A percentile compares a stretch with the other conserved stretches of the same genome.
phyloP scores from a whole-genome alignment of 176 grass and related monocot genomes.

The Oryza coarctata region DNA sequence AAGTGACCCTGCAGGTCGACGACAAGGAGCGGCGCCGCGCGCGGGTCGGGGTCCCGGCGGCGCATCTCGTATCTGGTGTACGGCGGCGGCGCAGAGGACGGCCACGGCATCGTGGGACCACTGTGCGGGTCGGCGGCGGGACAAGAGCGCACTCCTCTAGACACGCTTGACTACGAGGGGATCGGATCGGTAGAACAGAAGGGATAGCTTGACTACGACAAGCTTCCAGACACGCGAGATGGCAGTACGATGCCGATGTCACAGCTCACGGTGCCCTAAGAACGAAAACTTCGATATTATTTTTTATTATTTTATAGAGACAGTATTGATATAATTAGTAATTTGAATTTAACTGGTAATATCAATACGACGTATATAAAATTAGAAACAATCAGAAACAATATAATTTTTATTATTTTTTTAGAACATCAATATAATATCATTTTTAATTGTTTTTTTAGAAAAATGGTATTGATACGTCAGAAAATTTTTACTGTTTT shows the following conservation, averaged over 20 bases:
- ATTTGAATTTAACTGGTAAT: too few relatives aligned
- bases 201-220: not conserved
- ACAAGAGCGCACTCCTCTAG: not conserved
- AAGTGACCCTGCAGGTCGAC: slow-evolving; percentile 75
- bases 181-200: not conserved
- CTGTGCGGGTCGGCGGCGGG: not conserved
- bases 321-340: too few relatives aligned
- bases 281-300: too few relatives aligned
- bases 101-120: slow-evolving; percentile 5
- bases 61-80: slow-evolving; percentile 58
- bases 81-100: not conserved
- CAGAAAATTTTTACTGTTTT: too few relatives aligned
- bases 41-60: slow-evolving; percentile 46
- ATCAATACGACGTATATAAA: too few relatives aligned
- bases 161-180: not conserved
- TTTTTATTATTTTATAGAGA: too few relatives aligned
- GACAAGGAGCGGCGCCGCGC: slow-evolving; percentile 53
- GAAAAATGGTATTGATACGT: too few relatives aligned
- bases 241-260: not conserved
- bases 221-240: not conserved
- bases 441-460: too few relatives aligned
- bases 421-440: too few relatives aligned
- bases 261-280: too few relatives aligned
- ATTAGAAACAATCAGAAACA: too few relatives aligned
- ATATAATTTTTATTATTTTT: too few relatives aligned